Evolutionary conservation across 129 eudicot species (phyloP).

Genomic region (Tagetes patula): DNA sequence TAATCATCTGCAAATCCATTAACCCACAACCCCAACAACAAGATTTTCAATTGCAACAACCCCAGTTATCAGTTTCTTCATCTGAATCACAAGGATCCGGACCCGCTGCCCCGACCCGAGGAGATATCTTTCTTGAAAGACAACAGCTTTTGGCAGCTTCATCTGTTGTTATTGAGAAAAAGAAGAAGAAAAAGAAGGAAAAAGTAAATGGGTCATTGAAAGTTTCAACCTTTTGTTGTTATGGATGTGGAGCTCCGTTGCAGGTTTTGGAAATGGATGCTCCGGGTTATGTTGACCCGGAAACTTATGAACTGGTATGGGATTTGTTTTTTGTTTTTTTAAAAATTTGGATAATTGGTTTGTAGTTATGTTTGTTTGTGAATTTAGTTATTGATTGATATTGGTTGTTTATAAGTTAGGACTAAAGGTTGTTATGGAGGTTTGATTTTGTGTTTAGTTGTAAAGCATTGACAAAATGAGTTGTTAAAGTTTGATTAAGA

Average conservation of each 20-base stretch:
- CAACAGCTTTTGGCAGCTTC: slow-evolving; percentile 57
- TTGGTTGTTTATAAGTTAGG: not conserved
- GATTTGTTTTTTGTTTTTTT: not conserved
- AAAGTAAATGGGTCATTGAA: slow-evolving; percentile 41
- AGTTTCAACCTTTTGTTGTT: slow-evolving; percentile 45
- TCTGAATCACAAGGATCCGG: slow-evolving; percentile 69
- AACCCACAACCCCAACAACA: slow-evolving; percentile 29
- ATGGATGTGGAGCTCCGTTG: slow-evolving; percentile 96
- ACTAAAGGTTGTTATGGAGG: not conserved
- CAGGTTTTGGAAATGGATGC: slow-evolving; percentile 68
- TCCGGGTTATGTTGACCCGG: slow-evolving; percentile 87
- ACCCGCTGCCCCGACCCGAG: slow-evolving; percentile 83
- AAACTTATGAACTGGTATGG: slow-evolving; percentile 73
- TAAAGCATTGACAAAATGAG: not conserved
- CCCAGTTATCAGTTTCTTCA: slow-evolving; percentile 26
- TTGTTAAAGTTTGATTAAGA: not conserved
- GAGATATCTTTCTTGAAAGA: slow-evolving; percentile 65
- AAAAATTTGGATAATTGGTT: not conserved
- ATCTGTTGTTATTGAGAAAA: slow-evolving; percentile 30
- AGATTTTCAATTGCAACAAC: not conserved
- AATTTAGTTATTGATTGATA: not conserved
- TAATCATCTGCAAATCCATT: slow-evolving; percentile 46
- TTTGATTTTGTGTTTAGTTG: not conserved
- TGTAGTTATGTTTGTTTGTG: too few relatives aligned
- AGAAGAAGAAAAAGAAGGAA: slow-evolving; percentile 49